These are phyloP conservation scores for Russula ochroleuca DNA, from an alignment of 768 basidiomycete genomes.

Conservation along the genomic window DNA sequence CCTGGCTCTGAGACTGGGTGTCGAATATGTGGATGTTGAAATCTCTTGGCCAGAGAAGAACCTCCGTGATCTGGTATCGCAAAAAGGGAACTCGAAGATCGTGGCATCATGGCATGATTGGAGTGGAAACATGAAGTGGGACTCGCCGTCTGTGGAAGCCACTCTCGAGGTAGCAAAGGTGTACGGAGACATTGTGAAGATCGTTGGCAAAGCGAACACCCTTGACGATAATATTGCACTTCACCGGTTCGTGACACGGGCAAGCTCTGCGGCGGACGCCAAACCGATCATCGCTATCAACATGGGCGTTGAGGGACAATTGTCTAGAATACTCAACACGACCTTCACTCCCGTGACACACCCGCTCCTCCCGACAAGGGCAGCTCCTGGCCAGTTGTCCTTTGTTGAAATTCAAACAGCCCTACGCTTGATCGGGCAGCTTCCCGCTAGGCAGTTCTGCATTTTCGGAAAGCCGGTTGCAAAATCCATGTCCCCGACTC, in stretches of 20 bases:
- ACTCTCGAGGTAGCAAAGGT: constrained; percentile 62
- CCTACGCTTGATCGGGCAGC: constrained; percentile 72
- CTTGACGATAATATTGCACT: constrained; percentile 78
- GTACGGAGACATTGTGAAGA: constrained; percentile 87
- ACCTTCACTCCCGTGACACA: constrained; percentile 91
- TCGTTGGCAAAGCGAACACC: constrained; percentile 77
- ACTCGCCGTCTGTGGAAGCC: constrained; percentile 55
- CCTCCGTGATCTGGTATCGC: constrained; percentile 53
- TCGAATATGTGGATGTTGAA: constrained; percentile 94
- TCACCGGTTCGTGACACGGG: constrained; percentile 60
- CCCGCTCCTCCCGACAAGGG: constrained; percentile 73
- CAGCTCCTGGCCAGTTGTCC: constrained; percentile 92
- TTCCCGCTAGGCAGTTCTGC: constrained; percentile 72
- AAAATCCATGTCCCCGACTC: constrained; percentile 85
- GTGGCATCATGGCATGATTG: constrained; percentile 96
- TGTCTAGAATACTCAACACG: constrained; percentile 82
- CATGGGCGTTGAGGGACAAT: constrained; percentile 84
- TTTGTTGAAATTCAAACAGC: constrained; percentile 82
- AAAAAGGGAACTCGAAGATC: constrained; percentile 71
- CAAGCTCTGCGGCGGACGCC: constrained; percentile 40
- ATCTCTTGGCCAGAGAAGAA: constrained; percentile 62
- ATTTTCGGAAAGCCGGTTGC: constrained; percentile 87
- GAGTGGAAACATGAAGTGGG: constrained; percentile 82
- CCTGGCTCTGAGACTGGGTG: constrained; percentile 74
- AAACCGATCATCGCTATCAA: constrained; percentile 95